Percentiles rank a stretch among this genome's conserved stretches.
Conservation (phyloP, 345 rosid genomes). For the Combretum micranthum region DNA sequence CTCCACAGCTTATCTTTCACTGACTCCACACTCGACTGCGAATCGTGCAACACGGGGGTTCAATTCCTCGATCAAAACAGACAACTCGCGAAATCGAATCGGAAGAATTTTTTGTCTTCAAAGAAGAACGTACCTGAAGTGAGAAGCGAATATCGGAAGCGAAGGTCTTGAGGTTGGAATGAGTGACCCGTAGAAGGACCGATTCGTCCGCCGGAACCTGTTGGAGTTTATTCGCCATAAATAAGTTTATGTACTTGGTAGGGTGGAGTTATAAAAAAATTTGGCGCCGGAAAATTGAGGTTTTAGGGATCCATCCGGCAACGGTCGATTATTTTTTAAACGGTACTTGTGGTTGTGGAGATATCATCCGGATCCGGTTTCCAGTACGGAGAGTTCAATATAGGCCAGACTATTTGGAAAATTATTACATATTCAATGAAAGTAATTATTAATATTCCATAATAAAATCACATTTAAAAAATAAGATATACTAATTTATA, state of each 20-base stretch:
- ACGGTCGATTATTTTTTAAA: no score
- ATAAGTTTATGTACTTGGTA: not conserved
- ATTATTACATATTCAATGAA: no score
- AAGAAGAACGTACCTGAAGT: slow-evolving; percentile 37
- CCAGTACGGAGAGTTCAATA: no score
- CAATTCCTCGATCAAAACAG: no score
- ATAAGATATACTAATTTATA: no score
- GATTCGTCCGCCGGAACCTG: slow-evolving; percentile 55
- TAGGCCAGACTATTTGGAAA: no score
- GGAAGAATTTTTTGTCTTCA: not conserved
- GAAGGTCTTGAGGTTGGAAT: slow-evolving; percentile 72
- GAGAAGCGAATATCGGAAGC: slow-evolving; percentile 62
- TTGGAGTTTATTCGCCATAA: slow-evolving; percentile 18
- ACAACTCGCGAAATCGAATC: not conserved
- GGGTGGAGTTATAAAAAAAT: not conserved
- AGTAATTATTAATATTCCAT: no score
- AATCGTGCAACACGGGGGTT: not conserved
- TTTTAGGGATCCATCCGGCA: not conserved
- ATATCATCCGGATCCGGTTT: no score
- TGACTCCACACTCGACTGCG: slow-evolving; percentile 58
- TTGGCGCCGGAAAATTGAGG: slow-evolving; percentile 1
- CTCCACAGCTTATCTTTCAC: slow-evolving; percentile 90
- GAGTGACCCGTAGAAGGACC: slow-evolving; percentile 64
- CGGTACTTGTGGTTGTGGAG: no score
- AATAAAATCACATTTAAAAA: no score